Conservation (phyloP, 768 basidiomycete genomes). For the Clavulina sp. region DNA sequence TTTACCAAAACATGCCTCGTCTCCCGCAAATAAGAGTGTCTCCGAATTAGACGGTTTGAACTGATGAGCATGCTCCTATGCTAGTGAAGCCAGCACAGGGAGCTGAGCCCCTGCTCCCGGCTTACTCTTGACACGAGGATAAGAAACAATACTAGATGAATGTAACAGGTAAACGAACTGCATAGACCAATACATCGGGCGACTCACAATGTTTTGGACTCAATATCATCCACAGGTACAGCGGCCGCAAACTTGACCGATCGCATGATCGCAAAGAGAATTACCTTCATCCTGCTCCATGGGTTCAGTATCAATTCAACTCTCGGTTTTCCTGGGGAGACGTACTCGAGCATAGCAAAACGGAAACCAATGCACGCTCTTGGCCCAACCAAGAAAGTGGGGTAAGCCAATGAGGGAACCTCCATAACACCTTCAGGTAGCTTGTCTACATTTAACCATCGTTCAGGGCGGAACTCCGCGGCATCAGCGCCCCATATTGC, state of each 20-base stretch:
- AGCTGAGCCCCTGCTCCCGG: neutral
- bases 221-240: neutral
- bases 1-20: too few relatives aligned
- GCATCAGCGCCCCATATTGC: slow-evolving; percentile 17
- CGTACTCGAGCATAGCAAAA: neutral
- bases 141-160: neutral
- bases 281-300: neutral
- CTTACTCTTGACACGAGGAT: neutral
- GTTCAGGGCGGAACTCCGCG: slow-evolving; percentile 23
- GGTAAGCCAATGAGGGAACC: neutral
- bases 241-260: neutral
- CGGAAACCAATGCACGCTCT: neutral
- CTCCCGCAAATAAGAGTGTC: too few relatives aligned
- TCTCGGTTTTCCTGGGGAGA: neutral
- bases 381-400: neutral
- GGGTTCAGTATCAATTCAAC: neutral
- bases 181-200: neutral
- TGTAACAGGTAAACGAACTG: neutral
- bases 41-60: too few relatives aligned
- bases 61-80: too few relatives aligned
- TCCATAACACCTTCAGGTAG: neutral
- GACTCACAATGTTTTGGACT: neutral
- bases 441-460: slow-evolving; percentile 20
- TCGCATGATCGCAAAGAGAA: neutral
- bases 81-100: too few relatives aligned